These are phyloP conservation scores for Blumeria graminis DNA, from an alignment of 2,329 filamentous ascomycete species.

Conservation along the genomic window DNA sequence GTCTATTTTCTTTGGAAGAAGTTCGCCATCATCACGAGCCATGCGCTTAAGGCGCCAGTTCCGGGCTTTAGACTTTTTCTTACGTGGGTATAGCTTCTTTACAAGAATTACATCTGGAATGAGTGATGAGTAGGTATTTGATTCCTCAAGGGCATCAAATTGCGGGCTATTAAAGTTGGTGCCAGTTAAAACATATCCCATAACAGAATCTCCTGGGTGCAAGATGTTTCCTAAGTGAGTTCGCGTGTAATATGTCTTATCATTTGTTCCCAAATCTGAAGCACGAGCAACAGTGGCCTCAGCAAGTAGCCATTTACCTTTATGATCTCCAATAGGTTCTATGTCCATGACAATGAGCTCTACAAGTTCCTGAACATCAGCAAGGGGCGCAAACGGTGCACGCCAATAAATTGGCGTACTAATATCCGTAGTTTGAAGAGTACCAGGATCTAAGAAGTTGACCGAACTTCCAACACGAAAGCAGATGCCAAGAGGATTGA, in stretches of 20 bases:
- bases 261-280: conserved; percentile 65
- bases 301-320: conserved; percentile 61
- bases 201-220: conserved; percentile 69
- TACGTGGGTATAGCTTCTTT: conserved; percentile 85
- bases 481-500: conserved; percentile 66
- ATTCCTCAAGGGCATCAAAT: conserved; percentile 60
- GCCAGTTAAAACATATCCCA: conserved; percentile 81
- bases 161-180: conserved; percentile 82
- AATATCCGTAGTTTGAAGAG: conserved; percentile 75
- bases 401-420: conserved; percentile 74
- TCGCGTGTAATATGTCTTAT: conserved; percentile 68
- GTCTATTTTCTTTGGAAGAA: conserved; percentile 67
- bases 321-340: conserved; percentile 48
- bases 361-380: conserved; percentile 62
- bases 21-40: conserved; percentile 67
- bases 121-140: conserved; percentile 46
- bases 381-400: conserved; percentile 58
- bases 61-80: conserved; percentile 59
- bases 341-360: conserved; percentile 95
- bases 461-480: conserved; percentile 71
- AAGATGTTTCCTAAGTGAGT: conserved; percentile 76
- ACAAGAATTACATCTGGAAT: conserved; percentile 87
- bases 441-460: conserved; percentile 73
- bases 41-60: conserved; percentile 94
- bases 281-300: conserved; percentile 77